Base-by-base conservation (phyloP, 345 rosid genomes). In the Hypericum perforatum region DNA sequence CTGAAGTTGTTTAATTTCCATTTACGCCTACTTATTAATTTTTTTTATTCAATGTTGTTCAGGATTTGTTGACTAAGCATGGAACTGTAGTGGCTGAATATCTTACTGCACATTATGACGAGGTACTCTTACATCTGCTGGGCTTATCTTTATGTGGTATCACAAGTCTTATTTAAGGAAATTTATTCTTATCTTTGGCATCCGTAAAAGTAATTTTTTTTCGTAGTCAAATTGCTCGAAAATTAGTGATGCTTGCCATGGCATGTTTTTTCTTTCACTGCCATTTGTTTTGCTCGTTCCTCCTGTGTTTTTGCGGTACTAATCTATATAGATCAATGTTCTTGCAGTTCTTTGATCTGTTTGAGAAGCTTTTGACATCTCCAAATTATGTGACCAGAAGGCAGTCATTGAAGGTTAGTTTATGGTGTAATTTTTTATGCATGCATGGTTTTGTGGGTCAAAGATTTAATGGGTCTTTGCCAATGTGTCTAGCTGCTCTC, bases 11-110 rank as follows among this genome's bases (percentile, higher is more conserved):
- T 59, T 52, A 8, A 13, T 43, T 63, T 57, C 42, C 14, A 16
- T 45, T 37, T 42, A 32, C 53, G 57, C 42, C n/a, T 58, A 39
- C 44, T 44, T 43, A 9, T 60, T 54, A 42, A 11, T 55, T 15
- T 43, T 10, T 49, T 47, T 43, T 36, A 10, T 59, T n/a, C 32
- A 47, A 55, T 41, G 41, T 56, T 63, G 71, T 46, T 53, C 83
- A 87, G 98, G 96, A 91, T 78, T 81, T 91, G 63, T 94, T 91
- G 45, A 85, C 90, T 8, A 85, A 82, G 74, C 96, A 91, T 68
- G 87, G 53, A 39, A 70, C 72, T 36, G 68, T 85, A 7, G 96
- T 91, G 59, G 78, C 92, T 11, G 84, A 77, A 65, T 92, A 73
- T 74, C 85, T 87, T 59, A 76, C 80, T 62, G 72, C 78, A 54